These are phyloP conservation scores for Epichloe sibirici DNA, from an alignment of 2,329 filamentous ascomycete genomes.

Conservation along the genomic window DNA sequence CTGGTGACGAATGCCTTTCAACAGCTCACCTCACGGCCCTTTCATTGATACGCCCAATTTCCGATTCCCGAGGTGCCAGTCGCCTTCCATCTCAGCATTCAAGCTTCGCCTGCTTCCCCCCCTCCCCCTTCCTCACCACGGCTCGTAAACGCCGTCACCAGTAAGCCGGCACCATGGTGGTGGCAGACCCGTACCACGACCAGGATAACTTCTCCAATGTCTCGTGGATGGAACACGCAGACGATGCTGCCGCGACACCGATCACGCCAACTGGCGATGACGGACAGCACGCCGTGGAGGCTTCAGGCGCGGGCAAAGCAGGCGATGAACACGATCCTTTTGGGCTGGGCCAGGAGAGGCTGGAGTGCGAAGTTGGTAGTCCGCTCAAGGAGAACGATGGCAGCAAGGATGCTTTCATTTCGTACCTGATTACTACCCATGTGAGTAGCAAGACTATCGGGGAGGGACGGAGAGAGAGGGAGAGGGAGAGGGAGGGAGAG, in stretches of 20 bases:
- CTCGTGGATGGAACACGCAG: slow-evolving; percentile 57
- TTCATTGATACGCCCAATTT: too few species aligned
- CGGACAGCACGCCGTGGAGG: slow-evolving; percentile 27
- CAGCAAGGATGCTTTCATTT: slow-evolving; percentile 92
- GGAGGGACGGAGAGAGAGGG: background rate
- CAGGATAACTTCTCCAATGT: slow-evolving; percentile 70
- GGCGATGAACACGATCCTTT: slow-evolving; percentile 45
- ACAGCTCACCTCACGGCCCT: too few species aligned
- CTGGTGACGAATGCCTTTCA: too few species aligned
- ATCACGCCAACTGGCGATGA: slow-evolving; percentile 14
- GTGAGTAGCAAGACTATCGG: slow-evolving; percentile 32
- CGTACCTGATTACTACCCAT: slow-evolving; percentile 84
- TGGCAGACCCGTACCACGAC: slow-evolving; percentile 42
- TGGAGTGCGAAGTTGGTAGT: slow-evolving; percentile 72
- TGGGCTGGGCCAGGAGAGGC: slow-evolving; percentile 56
- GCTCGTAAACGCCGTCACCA: background rate
- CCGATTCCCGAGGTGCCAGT: background rate
- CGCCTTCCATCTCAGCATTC: background rate
- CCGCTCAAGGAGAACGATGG: slow-evolving; percentile 94
- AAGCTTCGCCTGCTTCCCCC: too few species aligned
- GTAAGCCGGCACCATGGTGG: slow-evolving; percentile 17
- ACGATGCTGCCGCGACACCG: slow-evolving; percentile 22
- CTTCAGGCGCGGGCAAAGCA: slow-evolving; percentile 21
- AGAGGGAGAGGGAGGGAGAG: background rate
- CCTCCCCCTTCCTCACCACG: background rate